Conservation (phyloP, 768 basidiomycete species). For the Russula earlei region DNA sequence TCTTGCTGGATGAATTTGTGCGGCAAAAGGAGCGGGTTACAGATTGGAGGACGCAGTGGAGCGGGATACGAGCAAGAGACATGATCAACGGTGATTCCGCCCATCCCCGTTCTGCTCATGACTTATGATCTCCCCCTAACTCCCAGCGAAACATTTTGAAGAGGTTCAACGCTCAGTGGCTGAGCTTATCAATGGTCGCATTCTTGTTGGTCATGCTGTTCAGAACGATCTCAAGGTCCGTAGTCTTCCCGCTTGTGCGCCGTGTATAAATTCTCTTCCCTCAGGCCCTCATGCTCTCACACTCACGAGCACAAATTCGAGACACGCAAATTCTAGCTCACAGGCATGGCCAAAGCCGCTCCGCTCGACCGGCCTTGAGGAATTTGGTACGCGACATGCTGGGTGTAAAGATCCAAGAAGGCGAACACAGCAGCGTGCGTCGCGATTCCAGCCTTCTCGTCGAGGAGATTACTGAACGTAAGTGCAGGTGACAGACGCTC, state of each 20-base stretch:
- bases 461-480: neutral
- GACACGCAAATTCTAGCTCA: constrained; percentile 61
- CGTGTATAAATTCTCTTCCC: neutral
- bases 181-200: constrained; percentile 62
- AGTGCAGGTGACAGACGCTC: constrained; percentile 76
- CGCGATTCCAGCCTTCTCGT: neutral
- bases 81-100: constrained; percentile 49
- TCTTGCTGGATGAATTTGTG: constrained; percentile 80
- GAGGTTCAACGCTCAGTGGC: constrained; percentile 75
- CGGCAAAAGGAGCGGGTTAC: constrained; percentile 78
- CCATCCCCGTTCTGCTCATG: neutral
- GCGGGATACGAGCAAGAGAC: constrained; percentile 71
- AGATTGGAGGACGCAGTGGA: constrained; percentile 87
- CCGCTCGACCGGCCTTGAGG: constrained; percentile 64
- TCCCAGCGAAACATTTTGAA: constrained; percentile 62
- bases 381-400: constrained; percentile 75
- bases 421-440: constrained; percentile 86
- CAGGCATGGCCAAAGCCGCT: constrained; percentile 51
- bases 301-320: constrained; percentile 51
- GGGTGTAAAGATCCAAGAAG: constrained; percentile 69
- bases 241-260: constrained; percentile 13
- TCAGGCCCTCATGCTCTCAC: constrained; percentile 61
- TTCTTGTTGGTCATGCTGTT: constrained; percentile 86
- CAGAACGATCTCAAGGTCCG: constrained; percentile 81
- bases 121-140: neutral